phyloP scores from a whole-genome alignment of 2,329 filamentous ascomycete species.

The Salinomyces thailandicus region DNA sequence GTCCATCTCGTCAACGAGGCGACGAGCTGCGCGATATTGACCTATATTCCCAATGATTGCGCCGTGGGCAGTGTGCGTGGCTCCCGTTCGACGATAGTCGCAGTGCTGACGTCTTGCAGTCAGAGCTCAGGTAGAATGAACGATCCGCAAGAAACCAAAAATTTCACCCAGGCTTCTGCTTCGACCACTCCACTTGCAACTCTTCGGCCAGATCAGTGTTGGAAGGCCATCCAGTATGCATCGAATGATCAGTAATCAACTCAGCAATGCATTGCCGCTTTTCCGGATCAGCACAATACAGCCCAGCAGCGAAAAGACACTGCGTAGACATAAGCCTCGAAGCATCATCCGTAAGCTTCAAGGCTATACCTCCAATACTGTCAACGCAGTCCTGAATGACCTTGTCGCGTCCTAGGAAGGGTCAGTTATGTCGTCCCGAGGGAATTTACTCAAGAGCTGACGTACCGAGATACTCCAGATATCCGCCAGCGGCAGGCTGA shows the following conservation, averaged over 20 bases:
- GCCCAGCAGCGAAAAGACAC: conserved; percentile 34
- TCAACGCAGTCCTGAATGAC: conserved; percentile 39
- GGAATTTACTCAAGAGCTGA: background rate
- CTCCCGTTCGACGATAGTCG: background rate
- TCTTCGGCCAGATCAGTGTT: conserved; percentile 23
- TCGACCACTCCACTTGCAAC: conserved; percentile 11
- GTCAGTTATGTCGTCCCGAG: no score
- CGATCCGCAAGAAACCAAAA: no score
- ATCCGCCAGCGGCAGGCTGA: conserved; percentile 40
- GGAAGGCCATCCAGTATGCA: conserved; percentile 32
- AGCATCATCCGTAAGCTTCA: conserved; percentile 33
- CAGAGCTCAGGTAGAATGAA: no score
- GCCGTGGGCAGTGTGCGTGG: conserved; percentile 17
- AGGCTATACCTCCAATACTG: conserved; percentile 41
- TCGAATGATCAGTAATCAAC: conserved; percentile 30
- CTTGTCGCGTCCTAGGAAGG: conserved; percentile 30
- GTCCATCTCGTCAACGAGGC: conserved; percentile 47
- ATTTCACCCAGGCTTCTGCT: conserved; percentile 2
- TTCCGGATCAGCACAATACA: conserved; percentile 31
- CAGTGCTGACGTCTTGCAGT: background rate
- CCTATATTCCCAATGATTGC: conserved; percentile 37
- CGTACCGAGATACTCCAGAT: conserved; percentile 35
- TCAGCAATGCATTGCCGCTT: conserved; percentile 30
- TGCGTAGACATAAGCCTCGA: conserved; percentile 36
- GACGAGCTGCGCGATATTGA: conserved; percentile 41